phyloP scores from a whole-genome alignment of 805 yeast genomes.

The Starmerella powellii region DNA sequence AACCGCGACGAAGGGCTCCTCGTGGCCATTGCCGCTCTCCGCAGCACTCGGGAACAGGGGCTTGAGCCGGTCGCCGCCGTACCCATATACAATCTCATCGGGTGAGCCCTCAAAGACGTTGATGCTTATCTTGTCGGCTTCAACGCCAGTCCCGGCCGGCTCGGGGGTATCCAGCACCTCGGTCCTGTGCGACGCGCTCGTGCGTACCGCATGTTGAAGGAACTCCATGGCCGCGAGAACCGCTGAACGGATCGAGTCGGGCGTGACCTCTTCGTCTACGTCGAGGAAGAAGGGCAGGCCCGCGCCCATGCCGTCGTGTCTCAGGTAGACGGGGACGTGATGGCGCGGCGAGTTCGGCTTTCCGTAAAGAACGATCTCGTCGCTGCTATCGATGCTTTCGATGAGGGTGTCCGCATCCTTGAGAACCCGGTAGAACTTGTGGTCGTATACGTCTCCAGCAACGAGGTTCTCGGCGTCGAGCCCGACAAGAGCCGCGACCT shows the following conservation, averaged over 20 bases:
- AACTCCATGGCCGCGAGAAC: no score
- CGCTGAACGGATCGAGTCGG: background rate
- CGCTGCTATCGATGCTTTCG: conserved; percentile 52
- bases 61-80: conserved; percentile 1
- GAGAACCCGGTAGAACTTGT: conserved; percentile 57
- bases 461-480: conserved; percentile 32
- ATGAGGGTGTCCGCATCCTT: conserved; percentile 47
- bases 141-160: background rate
- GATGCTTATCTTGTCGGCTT: background rate
- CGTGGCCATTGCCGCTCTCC: background rate
- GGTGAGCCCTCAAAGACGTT: conserved; percentile 4
- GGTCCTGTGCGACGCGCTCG: no score
- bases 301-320: conserved; percentile 32
- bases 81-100: conserved; percentile 8
- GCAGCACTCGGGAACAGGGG: background rate
- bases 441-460: conserved; percentile 53
- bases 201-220: no score
- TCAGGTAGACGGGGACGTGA: conserved; percentile 2
- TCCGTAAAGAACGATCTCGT: conserved; percentile 57
- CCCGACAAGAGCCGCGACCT: conserved; percentile 40
- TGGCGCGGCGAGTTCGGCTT: background rate
- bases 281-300: conserved; percentile 50
- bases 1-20: conserved; percentile 1
- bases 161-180: no score
- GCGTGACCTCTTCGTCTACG: background rate